Evolutionary conservation across 2,329 filamentous ascomycete genomes (phyloP), one percentile per base, ranked within the genome.

Genomic region (Myriosclerotinia curreyana): DNA sequence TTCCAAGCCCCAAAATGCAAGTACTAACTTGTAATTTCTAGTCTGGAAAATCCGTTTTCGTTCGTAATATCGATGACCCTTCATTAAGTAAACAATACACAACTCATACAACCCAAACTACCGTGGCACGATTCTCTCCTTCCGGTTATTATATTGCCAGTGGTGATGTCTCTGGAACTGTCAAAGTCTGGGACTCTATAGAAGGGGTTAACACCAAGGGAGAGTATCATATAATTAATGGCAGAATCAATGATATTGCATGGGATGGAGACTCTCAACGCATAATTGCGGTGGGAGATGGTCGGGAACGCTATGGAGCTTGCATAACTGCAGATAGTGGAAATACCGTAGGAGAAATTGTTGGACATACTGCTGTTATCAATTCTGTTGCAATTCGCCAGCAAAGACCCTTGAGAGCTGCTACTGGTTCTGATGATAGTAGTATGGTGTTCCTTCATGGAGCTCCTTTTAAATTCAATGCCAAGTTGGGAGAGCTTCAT

Each of bases 231-330:
- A 97, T 98, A 77, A 93, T 98, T 73, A 92, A 91, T 42, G 95
- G 95, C 15, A 89, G 91, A 62, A 94, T 99, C 78, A 96, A 96
- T 75, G 95, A 99, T 76, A 86, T 99, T 69, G 94, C 92, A 1
- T 99, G 95, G 93, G 95, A 98, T 73, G 94, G 93, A 64, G 95
- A 99, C 77, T 96, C 91, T 66, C 93, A 97, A 80, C 89, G 95
- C 58, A 89, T 99, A 74, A 97, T 98, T 73, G 95, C 94, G 4
- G 94, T 99, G 6, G 95, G 95, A 52, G 91, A 98, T 71, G 95
- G 95, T 60, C 93, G 94, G 74, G 92, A 98, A 79, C 86, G 92
- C 64, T 97, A 92, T 75, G 94, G 94, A 17, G 91, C 94, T 76
- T 96, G 92, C 80, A 92, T 98, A 75, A 97, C 92, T 36, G 91